A percentile compares a stretch with the other conserved stretches of the same genome.
phyloP scores from a whole-genome alignment of 2,329 filamentous ascomycete genomes.

The Aspergillus alliaceus region DNA sequence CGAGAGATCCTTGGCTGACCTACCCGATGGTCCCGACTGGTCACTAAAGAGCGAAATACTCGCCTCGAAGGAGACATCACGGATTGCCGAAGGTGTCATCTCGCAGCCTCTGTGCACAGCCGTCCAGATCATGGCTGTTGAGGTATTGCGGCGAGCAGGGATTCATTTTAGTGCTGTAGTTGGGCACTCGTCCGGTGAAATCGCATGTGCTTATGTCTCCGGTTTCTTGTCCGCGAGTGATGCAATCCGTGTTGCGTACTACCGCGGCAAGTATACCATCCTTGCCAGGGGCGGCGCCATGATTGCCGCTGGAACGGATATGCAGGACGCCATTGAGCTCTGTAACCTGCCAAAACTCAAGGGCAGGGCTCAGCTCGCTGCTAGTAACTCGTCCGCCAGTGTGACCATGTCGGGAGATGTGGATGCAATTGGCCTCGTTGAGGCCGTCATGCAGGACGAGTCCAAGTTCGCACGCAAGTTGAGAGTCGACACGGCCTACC shows the following conservation, averaged over 20 bases:
- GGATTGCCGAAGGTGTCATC: not conserved
- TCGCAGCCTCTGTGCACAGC: constrained; percentile 17
- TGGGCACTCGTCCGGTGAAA: constrained; percentile 53
- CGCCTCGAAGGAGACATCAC: not conserved
- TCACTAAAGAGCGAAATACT: not conserved
- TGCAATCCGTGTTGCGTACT: constrained; percentile 47
- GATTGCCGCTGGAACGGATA: constrained; percentile 45
- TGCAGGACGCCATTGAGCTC: constrained; percentile 31
- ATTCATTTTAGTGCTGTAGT: constrained; percentile 37
- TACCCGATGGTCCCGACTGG: not conserved
- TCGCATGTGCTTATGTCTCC: constrained; percentile 50
- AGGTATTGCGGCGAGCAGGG: constrained; percentile 22
- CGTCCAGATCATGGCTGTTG: constrained; percentile 22
- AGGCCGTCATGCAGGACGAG: constrained; percentile 6
- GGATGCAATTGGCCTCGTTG: constrained; percentile 20
- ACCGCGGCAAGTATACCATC: constrained; percentile 35
- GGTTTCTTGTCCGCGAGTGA: constrained; percentile 40
- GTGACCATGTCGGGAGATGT: constrained; percentile 26
- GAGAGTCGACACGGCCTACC: constrained; percentile 3
- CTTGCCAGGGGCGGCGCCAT: constrained; percentile 42
- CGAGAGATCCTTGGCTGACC: not conserved
- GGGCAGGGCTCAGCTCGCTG: constrained; percentile 25
- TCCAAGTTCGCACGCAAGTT: not conserved
- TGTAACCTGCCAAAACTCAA: not conserved
- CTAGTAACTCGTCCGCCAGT: constrained; percentile 39